Conservation (phyloP, 306 rosid species). For the Castanea sativa region DNA sequence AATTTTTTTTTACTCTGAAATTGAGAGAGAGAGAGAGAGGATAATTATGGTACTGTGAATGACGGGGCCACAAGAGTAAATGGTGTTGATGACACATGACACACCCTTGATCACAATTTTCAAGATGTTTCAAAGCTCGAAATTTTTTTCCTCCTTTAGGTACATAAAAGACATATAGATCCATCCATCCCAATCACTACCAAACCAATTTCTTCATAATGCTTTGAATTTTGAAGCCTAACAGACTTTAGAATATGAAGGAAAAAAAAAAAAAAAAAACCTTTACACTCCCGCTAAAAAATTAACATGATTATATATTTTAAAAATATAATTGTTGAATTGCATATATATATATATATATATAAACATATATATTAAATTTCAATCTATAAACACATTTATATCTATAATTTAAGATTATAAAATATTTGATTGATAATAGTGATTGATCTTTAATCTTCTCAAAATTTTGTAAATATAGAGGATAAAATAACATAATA, state of each 20-base stretch:
- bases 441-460: no score
- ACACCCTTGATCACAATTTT: conserved; percentile 43
- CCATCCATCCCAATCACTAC: conserved; percentile 7
- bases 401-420: no score
- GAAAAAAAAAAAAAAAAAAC: no score
- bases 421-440: no score
- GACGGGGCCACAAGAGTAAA: conserved; percentile 66
- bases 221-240: not conserved
- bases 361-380: no score
- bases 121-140: conserved; percentile 40
- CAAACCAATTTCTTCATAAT: not conserved
- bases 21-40: not conserved
- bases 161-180: conserved; percentile 6
- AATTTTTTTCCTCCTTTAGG: not conserved
- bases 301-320: no score
- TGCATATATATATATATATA: no score
- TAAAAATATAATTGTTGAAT: accelerated
- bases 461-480: no score
- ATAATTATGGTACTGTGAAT: conserved; percentile 21
- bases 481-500: no score
- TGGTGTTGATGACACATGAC: conserved; percentile 51
- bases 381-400: no score
- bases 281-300: accelerated
- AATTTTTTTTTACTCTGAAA: not conserved
- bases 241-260: not conserved